Percentiles rank a stretch among this genome's conserved stretches.
phyloP scores from a whole-genome alignment of 2,329 filamentous ascomycete genomes.

The Aureobasidium sp. region DNA sequence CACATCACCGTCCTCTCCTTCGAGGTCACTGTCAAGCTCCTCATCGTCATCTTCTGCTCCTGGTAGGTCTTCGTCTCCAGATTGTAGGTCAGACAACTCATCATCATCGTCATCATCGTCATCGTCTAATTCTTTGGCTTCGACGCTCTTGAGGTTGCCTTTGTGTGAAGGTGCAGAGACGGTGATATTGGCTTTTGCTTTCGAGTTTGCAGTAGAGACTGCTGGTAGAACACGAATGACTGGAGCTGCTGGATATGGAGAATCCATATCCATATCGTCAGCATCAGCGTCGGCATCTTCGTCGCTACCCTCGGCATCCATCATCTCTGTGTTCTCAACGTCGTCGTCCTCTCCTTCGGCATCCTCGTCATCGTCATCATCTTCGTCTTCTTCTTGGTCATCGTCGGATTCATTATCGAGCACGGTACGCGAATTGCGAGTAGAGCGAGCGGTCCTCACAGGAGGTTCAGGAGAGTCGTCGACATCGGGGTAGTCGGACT shows the following conservation, averaged over 20 bases:
- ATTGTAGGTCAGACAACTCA: slow-evolving; percentile 28
- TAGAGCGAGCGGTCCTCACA: slow-evolving; percentile 24
- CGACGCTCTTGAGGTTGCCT: slow-evolving; percentile 37
- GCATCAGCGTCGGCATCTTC: slow-evolving; percentile 31
- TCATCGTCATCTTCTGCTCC: slow-evolving; percentile 23
- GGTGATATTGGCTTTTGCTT: slow-evolving; percentile 25
- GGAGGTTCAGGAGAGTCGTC: slow-evolving; percentile 27
- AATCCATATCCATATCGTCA: slow-evolving; percentile 27
- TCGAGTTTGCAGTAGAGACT: slow-evolving; percentile 17
- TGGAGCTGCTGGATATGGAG: slow-evolving; percentile 30
- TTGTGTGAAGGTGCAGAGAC: slow-evolving; percentile 24
- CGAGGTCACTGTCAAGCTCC: slow-evolving; percentile 34
- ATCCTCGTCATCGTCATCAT: slow-evolving; percentile 21
- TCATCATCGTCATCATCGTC: slow-evolving; percentile 30
- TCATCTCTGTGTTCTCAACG: slow-evolving; percentile 32
- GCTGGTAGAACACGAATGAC: slow-evolving; percentile 25
- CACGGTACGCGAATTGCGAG: slow-evolving; percentile 29
- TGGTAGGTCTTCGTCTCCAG: slow-evolving; percentile 35
- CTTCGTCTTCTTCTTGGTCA: slow-evolving; percentile 24
- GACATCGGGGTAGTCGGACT: slow-evolving; percentile 26
- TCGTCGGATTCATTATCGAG: slow-evolving; percentile 29
- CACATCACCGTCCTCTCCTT: slow-evolving; percentile 36
- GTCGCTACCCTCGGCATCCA: slow-evolving; percentile 34
- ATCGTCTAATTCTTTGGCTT: slow-evolving; percentile 46
- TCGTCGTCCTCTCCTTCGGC: slow-evolving; percentile 26